Conservation (phyloP, 1,284 basidiomycete genomes). For the Coniferiporia sulphurascens region DNA sequence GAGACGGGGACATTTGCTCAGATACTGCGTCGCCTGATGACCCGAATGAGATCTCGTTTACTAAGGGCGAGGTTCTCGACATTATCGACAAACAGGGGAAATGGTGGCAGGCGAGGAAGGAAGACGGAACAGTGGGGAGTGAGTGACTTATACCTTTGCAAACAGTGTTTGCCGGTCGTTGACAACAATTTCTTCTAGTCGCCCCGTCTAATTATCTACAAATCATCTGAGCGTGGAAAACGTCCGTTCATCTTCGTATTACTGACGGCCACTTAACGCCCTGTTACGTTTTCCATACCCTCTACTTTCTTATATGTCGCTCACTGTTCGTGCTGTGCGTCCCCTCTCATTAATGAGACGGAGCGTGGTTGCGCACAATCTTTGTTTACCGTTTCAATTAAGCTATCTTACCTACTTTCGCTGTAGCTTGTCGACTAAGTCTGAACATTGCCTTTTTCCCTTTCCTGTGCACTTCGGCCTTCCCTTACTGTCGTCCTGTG, state of each 20-base stretch:
- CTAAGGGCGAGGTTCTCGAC: conserved; percentile 91
- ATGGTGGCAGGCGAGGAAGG: conserved; percentile 93
- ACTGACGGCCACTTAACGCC: conserved; percentile 14
- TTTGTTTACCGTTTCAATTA: conserved; percentile 4
- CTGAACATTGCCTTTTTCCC: background rate
- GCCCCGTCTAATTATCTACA: conserved; percentile 81
- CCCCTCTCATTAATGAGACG: background rate
- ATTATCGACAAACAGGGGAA: conserved; percentile 92
- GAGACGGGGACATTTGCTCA: conserved; percentile 29
- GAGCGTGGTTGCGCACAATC: background rate
- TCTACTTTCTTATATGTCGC: background rate
- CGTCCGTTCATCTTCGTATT: background rate
- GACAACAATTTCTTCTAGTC: conserved; percentile 39
- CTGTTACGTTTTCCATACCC: conserved; percentile 17
- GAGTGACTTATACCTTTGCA: conserved; percentile 29
- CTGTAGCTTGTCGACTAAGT: conserved; percentile 9
- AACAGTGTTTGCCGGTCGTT: conserved; percentile 11
- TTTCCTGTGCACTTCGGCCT: background rate
- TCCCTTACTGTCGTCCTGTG: background rate
- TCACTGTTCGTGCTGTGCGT: background rate
- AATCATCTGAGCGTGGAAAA: conserved; percentile 42
- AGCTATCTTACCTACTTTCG: conserved; percentile 7
- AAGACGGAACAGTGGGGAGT: conserved; percentile 81
- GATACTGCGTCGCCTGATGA: conserved; percentile 92
- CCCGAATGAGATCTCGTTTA: conserved; percentile 93